phyloP scores from a whole-genome alignment of 495 filamentous ascomycete genomes.

The Mycothermus thermophilus region DNA sequence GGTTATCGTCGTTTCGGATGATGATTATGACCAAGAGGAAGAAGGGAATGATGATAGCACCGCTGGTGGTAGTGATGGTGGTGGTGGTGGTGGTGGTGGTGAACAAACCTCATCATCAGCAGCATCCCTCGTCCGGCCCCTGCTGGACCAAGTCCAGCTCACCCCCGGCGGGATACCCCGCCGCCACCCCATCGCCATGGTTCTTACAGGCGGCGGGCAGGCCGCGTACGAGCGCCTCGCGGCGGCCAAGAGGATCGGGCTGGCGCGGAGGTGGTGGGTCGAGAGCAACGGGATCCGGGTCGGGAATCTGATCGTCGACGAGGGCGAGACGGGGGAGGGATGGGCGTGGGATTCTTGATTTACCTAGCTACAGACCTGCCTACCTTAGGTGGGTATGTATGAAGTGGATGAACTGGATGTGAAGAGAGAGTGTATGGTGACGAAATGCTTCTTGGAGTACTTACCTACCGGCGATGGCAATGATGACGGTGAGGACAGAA shows the following conservation, averaged over 20 bases:
- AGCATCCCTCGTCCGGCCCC: constrained; percentile 49
- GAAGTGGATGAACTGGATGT: no score
- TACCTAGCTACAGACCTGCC: not conserved
- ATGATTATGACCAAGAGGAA: constrained; percentile 28
- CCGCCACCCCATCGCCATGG: constrained; percentile 62
- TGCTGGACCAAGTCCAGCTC: constrained; percentile 61
- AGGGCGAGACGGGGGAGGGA: constrained; percentile 11
- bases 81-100: no score
- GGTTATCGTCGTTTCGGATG: constrained; percentile 66
- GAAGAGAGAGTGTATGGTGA: no score
- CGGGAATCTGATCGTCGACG: constrained; percentile 61
- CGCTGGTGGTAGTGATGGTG: no score
- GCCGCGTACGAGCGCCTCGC: constrained; percentile 49
- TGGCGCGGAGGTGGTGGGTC: constrained; percentile 66
- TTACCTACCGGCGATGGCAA: no score
- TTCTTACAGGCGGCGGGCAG: constrained; percentile 71
- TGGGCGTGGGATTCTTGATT: no score
- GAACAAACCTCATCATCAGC: no score
- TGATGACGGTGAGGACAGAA: no score
- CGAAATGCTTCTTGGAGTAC: no score
- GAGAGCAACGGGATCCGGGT: constrained; percentile 70
- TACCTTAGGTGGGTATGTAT: not conserved
- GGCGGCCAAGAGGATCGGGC: constrained; percentile 47
- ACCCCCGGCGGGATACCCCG: constrained; percentile 59
- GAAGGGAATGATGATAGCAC: constrained; percentile 5